Base-by-base conservation (phyloP, 2,329 filamentous ascomycete genomes). In the Trichoderma aggressivum region DNA sequence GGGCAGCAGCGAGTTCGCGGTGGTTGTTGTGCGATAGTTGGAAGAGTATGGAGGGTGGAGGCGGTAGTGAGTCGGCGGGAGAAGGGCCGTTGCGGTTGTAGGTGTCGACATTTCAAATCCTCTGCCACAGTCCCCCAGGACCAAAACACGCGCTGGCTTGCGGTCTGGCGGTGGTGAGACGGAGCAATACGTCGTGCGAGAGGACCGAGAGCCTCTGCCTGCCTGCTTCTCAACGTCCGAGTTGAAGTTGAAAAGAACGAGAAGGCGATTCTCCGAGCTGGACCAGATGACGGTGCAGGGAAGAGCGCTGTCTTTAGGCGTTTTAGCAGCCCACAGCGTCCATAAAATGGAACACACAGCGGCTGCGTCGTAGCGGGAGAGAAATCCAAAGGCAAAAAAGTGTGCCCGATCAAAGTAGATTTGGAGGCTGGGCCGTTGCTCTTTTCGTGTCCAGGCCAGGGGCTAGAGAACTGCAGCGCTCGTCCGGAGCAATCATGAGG, bases 81-180 rank as follows among this genome's bases (percentile, higher is more conserved):
- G 32, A 34, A 26, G 21, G n/a, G 21, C 16, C 93, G 86, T 75
- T 90, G 90, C 91, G 78, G 90, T 92, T 73, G 92, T 93, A 76
- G 92, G 92, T 76, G 92, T 94, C 86, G 92, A 94, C 92, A 95
- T 94, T 55, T 28, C 60, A 43, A 43, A 43, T 43, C 39, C 67
- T 28, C 16, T 63, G 58, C 50, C 36, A 32, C 26, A 36, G 65
- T 47, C 24, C 36, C 70, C 59, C 56, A 26, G 18, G 58, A 26
- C 59, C 32, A 39, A 36, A 62, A 39, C 47, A 66, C 30, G 18
- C 47, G 34, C 26, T 14, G 18, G 28, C 36, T 24, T 36, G 55
- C 64, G 26, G 26, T 11, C 21, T 47, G 28, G 55, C 18, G 53
- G 50, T 21, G 39, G 55, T 24, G 63, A 14, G 34, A 24, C 24